Evolutionary conservation across 2,329 filamentous ascomycete species (phyloP).

Genomic region (Hirsutella thompsonii): DNA sequence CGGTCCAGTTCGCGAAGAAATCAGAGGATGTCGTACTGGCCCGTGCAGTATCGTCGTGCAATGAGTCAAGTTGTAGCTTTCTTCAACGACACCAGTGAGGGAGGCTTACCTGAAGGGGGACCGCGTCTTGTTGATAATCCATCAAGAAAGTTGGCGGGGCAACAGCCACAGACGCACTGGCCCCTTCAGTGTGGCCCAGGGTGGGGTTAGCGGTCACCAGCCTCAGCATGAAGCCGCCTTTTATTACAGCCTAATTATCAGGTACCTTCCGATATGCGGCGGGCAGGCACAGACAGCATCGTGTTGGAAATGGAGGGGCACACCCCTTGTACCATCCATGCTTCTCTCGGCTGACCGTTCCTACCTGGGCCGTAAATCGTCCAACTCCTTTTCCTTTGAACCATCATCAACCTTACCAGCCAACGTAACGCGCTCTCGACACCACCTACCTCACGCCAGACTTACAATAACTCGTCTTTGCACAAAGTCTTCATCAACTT

Average conservation of each 20-base stretch:
- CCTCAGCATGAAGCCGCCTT: conserved; percentile 10
- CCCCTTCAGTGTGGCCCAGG: conserved; percentile 2
- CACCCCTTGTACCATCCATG: conserved; percentile 4
- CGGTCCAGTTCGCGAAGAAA: not conserved
- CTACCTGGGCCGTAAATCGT: conserved; percentile 13
- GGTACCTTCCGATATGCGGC: no score
- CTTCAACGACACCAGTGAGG: not conserved
- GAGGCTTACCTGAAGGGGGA: not conserved
- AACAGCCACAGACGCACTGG: conserved; percentile 10
- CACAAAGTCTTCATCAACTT: conserved; percentile 3
- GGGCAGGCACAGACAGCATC: not conserved
- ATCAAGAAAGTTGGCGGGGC: conserved; percentile 32
- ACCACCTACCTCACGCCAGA: conserved; percentile 8
- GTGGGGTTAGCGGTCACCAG: conserved; percentile 10
- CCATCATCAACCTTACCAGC: conserved; percentile 15
- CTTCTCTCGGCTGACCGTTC: conserved; percentile 1
- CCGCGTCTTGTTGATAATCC: conserved; percentile 16
- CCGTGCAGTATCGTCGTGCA: not conserved
- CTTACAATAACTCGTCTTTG: not conserved
- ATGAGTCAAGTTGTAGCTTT: not conserved
- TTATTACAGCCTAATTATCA: no score
- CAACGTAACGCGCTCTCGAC: conserved; percentile 16
- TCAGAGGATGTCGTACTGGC: not conserved
- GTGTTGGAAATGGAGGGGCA: conserved; percentile 20
- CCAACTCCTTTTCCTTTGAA: conserved; percentile 14